Base-by-base conservation (phyloP, 306 rosid genomes). In the Ammopiptanthus mongolicus region DNA sequence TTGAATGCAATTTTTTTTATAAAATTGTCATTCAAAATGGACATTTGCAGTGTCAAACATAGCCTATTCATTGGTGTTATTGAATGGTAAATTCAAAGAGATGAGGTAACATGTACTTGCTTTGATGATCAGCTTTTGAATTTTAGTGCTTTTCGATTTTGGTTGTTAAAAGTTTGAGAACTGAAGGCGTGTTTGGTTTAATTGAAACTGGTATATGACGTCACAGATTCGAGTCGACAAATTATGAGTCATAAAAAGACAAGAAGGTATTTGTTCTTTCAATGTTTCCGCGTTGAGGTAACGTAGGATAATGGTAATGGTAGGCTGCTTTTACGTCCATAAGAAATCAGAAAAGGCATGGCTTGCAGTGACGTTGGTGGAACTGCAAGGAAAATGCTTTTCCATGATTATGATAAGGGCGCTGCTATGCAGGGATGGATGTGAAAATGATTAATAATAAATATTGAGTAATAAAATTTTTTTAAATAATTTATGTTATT, bases 281-380 rank as follows among this genome's bases (percentile, higher is more conserved):
- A 64, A 75, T 11, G 48, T 41, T 75, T 37, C 13, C 33, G 28
- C 0, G 39, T 2, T 25, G 33, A 56, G 50, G 41, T 67, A 67
- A 46, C 75, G 75, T 77, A n/a, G 61, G 60, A 59, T 61, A 18
- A 67, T 47, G 70, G 77, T 2, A 52, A 17, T 42, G 46, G 29
- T 47, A 50, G 25, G 6, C 25, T 28, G 3, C 2, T 23, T 22
- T 41, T 42, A 44, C 56, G 31, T 51, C 0, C 39, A 12, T 23
- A 9, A n/a, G 8, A 67, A 69, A 34, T 34, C 36, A 33, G 41
- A 48, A 48, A 22, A 51, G 36, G 59, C 12, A n/a, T 44, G 36
- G 59, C 12, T n/a, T 44, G 13, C 46, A 15, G 33, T 72, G 67
- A 60, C 61, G 60, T 73, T 59, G 78, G 58, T 58, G 69, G 55